Conservation (phyloP, 805 yeast species). For the Isabelozyma heimii region DNA sequence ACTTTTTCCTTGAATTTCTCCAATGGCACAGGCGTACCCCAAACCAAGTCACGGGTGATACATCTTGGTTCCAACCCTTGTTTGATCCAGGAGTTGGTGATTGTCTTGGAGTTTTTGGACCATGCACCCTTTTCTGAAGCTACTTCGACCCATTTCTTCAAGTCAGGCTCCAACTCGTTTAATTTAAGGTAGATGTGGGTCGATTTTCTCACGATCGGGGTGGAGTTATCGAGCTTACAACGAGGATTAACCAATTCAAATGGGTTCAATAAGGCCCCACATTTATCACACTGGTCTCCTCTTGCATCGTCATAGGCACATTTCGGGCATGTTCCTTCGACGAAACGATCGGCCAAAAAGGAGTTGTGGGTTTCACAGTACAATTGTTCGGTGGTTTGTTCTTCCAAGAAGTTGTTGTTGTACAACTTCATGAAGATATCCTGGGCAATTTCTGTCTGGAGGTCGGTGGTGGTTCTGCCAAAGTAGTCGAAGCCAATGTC, state of each 20-base stretch:
- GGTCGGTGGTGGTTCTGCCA: slow-evolving; percentile 91
- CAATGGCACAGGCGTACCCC: slow-evolving; percentile 99
- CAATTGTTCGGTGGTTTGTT: slow-evolving; percentile 82
- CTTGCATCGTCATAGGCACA: slow-evolving; percentile 96
- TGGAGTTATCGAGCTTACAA: slow-evolving; percentile 84
- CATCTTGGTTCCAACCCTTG: slow-evolving; percentile 93
- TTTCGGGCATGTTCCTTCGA: slow-evolving; percentile 96
- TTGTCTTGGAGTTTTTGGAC: slow-evolving; percentile 88
- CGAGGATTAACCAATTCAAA: slow-evolving; percentile 92
- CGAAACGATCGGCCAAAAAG: slow-evolving; percentile 92
- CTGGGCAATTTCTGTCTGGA: slow-evolving; percentile 94
- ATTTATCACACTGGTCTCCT: slow-evolving; percentile 98
- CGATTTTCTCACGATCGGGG: slow-evolving; percentile 78
- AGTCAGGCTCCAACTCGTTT: slow-evolving; percentile 77
- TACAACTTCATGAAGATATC: slow-evolving; percentile 78
- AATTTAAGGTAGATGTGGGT: slow-evolving; percentile 82
- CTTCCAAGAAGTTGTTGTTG: slow-evolving; percentile 80
- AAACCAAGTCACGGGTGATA: slow-evolving; percentile 92
- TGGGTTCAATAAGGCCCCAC: slow-evolving; percentile 88
- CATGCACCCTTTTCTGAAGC: slow-evolving; percentile 75
- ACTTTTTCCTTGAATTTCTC: slow-evolving; percentile 86
- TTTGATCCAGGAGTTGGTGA: slow-evolving; percentile 89
- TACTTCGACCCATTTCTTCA: slow-evolving; percentile 68
- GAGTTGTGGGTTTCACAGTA: slow-evolving; percentile 90
- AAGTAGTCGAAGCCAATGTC: slow-evolving; percentile 91